phyloP scores from a whole-genome alignment of 257 asterid species.

The Nicotiana tomentosiformis region DNA sequence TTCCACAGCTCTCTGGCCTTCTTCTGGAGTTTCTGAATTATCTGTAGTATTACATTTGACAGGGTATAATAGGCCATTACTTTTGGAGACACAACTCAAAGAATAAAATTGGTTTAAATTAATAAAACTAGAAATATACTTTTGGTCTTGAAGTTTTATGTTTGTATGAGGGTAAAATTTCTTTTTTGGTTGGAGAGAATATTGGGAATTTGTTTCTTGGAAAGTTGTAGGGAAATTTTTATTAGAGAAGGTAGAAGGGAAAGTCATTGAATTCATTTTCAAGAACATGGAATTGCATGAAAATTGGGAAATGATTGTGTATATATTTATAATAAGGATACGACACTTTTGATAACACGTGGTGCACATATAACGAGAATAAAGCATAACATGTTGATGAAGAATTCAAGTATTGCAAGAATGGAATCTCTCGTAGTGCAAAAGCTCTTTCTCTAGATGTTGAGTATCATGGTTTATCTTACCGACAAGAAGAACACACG shows the following conservation, averaged over 20 bases:
- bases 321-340: background rate
- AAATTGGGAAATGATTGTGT: background rate
- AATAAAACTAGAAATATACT: background rate
- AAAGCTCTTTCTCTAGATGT: too few species aligned
- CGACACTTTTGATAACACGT: background rate
- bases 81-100: conserved; percentile 8
- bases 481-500: too few species aligned
- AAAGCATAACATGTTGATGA: conserved; percentile 4
- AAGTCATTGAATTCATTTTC: conserved; percentile 16
- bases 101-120: background rate
- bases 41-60: conserved; percentile 22
- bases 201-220: conserved; percentile 14
- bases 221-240: background rate
- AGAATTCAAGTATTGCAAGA: background rate
- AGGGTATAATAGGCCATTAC: background rate
- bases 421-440: background rate
- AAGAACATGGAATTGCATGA: background rate
- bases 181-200: background rate
- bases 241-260: conserved; percentile 4
- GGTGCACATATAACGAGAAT: background rate
- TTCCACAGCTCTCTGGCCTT: conserved; percentile 42
- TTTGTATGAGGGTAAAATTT: background rate
- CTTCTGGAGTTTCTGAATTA: conserved; percentile 10
- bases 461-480: too few species aligned
- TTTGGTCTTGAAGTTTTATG: background rate